Conservation (phyloP, 768 basidiomycete genomes). For the Kwoniella shandongensis region DNA sequence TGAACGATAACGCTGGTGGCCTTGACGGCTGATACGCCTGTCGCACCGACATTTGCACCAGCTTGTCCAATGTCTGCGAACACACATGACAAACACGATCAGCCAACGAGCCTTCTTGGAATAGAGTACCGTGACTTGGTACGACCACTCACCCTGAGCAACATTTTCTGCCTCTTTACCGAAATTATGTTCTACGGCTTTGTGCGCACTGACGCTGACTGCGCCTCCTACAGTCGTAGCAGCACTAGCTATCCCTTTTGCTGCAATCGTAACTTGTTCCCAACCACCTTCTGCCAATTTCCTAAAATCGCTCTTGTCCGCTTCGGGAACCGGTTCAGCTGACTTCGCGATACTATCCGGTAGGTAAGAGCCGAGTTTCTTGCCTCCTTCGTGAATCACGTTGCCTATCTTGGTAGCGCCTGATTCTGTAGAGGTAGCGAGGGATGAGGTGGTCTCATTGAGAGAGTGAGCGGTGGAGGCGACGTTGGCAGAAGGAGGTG, state of each 20-base stretch:
- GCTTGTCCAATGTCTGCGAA: conserved; percentile 40
- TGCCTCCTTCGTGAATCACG: conserved; percentile 40
- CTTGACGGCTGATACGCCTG: conserved; percentile 30
- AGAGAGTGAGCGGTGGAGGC: conserved; percentile 11
- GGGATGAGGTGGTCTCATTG: conserved; percentile 11
- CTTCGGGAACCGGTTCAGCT: conserved; percentile 28
- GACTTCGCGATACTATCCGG: conserved; percentile 31
- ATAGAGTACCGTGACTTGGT: neutral
- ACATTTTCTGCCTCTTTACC: conserved; percentile 43
- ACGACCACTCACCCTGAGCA: conserved; percentile 47
- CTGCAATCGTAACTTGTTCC: conserved; percentile 41
- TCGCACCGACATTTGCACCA: conserved; percentile 40
- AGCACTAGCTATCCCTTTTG: conserved; percentile 36
- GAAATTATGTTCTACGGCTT: conserved; percentile 45
- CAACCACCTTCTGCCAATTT: conserved; percentile 38
- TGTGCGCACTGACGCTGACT: conserved; percentile 42
- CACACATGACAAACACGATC: neutral
- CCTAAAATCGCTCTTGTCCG: conserved; percentile 32
- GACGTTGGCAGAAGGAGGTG: conserved; percentile 24
- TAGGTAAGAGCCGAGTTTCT: conserved; percentile 30
- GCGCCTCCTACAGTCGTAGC: conserved; percentile 33
- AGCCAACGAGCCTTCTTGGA: neutral
- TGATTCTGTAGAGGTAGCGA: conserved; percentile 32
- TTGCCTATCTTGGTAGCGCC: conserved; percentile 29
- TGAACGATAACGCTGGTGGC: conserved; percentile 42